Evolutionary conservation across 1,139 yeast genomes (phyloP).

Genomic region (Lodderomyces margitis): DNA sequence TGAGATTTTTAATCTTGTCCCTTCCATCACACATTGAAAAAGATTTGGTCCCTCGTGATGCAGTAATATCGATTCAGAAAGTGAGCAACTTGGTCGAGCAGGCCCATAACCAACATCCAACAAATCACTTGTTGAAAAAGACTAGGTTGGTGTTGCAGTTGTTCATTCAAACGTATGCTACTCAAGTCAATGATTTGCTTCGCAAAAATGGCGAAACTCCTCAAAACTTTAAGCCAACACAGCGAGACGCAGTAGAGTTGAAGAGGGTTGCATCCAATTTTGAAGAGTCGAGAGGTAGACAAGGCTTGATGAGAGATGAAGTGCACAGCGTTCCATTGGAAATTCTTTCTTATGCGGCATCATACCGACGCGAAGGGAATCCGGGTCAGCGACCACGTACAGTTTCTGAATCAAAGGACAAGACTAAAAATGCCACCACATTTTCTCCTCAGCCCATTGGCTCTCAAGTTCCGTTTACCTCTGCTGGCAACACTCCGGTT

Average conservation of each 20-base stretch:
- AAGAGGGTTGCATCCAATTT: conserved; percentile 4
- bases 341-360: conserved; percentile 38
- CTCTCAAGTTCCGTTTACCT: conserved; percentile 9
- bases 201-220: conserved; percentile 27
- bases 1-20: conserved; percentile 55
- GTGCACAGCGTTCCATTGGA: conserved; percentile 21
- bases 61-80: conserved; percentile 42
- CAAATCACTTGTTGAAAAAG: conserved; percentile 52
- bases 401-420: conserved; percentile 4
- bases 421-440: neutral
- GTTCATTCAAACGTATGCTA: conserved; percentile 59
- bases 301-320: conserved; percentile 6
- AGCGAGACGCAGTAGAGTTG: neutral
- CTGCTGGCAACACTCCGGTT: conserved; percentile 12
- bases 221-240: conserved; percentile 20
- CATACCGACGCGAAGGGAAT: conserved; percentile 18
- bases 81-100: conserved; percentile 40
- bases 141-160: conserved; percentile 53
- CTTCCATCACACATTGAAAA: conserved; percentile 51
- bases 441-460: neutral
- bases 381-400: conserved; percentile 2
- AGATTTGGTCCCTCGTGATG: conserved; percentile 50
- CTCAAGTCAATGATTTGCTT: conserved; percentile 44
- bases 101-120: conserved; percentile 38
- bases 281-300: conserved; percentile 4